Percentiles rank a stretch among this genome's conserved stretches.
Conservation (phyloP, 768 basidiomycete species). For the Thelephora ganbajun region DNA sequence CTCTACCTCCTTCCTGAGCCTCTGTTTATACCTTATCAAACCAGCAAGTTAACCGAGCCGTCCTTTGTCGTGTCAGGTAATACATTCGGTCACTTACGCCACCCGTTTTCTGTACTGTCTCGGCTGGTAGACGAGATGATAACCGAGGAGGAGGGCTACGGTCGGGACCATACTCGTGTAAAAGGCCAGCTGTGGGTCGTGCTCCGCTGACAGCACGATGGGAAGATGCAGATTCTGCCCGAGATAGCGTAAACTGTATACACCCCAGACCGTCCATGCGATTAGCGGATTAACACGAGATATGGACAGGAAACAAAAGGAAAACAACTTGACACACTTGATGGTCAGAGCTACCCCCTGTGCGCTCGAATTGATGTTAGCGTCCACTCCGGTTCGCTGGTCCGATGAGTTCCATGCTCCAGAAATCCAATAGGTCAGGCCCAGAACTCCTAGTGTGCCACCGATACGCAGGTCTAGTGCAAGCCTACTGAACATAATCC, state of each 20-base stretch:
- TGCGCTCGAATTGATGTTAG: conserved; percentile 28
- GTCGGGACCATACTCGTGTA: conserved; percentile 42
- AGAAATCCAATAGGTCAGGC: conserved; percentile 12
- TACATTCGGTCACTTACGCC: conserved; percentile 27
- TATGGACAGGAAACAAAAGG: too few species aligned
- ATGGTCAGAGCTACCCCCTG: conserved; percentile 38
- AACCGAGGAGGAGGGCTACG: conserved; percentile 34
- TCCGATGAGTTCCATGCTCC: not conserved
- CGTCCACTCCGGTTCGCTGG: conserved; percentile 25
- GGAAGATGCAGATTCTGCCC: conserved; percentile 47
- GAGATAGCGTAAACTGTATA: conserved; percentile 35
- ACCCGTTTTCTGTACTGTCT: conserved; percentile 37
- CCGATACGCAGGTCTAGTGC: conserved; percentile 36
- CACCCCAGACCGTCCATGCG: conserved; percentile 8
- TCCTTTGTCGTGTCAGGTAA: too few species aligned
- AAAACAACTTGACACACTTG: conserved; percentile 30
- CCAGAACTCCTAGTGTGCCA: conserved; percentile 33
- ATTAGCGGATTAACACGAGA: too few species aligned
- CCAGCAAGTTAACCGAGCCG: not conserved
- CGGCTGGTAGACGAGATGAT: conserved; percentile 45
- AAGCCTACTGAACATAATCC: conserved; percentile 39
- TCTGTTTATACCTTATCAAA: not conserved
- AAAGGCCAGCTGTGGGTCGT: conserved; percentile 30
- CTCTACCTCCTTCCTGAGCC: not conserved
- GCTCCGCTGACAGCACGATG: conserved; percentile 38